Percentiles rank a stretch among this genome's conserved stretches.
Evolutionary conservation across 768 basidiomycete species (phyloP).

Genomic region (Lactifluus hygrophoroides): DNA sequence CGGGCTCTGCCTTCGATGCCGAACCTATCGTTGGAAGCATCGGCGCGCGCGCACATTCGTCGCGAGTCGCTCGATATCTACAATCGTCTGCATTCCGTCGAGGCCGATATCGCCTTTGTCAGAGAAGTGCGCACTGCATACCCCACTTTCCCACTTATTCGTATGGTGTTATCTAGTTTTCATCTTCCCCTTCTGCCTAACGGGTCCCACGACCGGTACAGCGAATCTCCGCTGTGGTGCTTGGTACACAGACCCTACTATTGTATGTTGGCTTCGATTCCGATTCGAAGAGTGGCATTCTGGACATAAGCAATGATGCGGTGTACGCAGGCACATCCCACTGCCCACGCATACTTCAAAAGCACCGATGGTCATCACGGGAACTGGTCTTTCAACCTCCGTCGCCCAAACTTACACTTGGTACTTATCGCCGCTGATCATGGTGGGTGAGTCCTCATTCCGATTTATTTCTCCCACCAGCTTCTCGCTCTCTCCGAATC

Average conservation of each 20-base stretch:
- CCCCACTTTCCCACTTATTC: slow-evolving; percentile 45
- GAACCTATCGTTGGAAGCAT: too few species aligned
- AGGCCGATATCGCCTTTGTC: slow-evolving; percentile 69
- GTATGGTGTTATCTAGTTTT: slow-evolving; percentile 26
- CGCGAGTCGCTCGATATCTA: slow-evolving; percentile 70
- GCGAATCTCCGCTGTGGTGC: slow-evolving; percentile 92
- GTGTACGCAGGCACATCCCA: slow-evolving; percentile 21
- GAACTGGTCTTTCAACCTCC: slow-evolving; percentile 79
- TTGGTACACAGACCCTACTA: slow-evolving; percentile 78
- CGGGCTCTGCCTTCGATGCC: too few species aligned
- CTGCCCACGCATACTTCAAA: slow-evolving; percentile 72
- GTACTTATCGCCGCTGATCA: slow-evolving; percentile 45
- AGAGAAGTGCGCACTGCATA: slow-evolving; percentile 40
- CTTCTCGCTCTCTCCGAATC: not conserved
- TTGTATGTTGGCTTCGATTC: slow-evolving; percentile 33
- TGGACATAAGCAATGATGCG: slow-evolving; percentile 20
- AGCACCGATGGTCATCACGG: slow-evolving; percentile 83
- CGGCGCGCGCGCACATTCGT: slow-evolving; percentile 44
- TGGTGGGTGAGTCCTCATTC: slow-evolving; percentile 44
- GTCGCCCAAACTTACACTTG: slow-evolving; percentile 78
- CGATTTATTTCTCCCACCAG: not conserved
- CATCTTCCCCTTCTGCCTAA: not conserved
- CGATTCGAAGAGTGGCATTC: not conserved
- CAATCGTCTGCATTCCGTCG: slow-evolving; percentile 83
- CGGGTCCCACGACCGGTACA: slow-evolving; percentile 26